Evolutionary conservation across 371 early-diverging fungal genomes (phyloP), one percentile per base, ranked within the genome.

Genomic region (Haplosporangium sp.): DNA sequence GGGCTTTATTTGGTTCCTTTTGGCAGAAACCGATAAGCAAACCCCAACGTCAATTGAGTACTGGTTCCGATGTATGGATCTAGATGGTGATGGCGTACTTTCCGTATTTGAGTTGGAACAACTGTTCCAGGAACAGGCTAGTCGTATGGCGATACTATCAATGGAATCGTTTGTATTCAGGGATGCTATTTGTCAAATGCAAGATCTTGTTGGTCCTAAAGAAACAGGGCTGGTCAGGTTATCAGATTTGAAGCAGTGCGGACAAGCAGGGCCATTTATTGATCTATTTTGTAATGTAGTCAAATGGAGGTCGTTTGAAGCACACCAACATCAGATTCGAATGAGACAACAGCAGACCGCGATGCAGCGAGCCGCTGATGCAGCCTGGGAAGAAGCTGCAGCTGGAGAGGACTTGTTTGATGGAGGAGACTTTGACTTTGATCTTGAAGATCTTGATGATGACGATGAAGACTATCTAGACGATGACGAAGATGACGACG

Each of bases 51-150:
- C 95, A 2, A 90, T 95, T 50, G 97, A 96, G 73, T 98, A 96
- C 82, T 98, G 97, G 97, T 98, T 97, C 86, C 89, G 95, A 61
- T 93, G 93, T 63, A 83, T 97, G 84, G 98, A 98, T 77, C 77
- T 92, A 9, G 97, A 98, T 78, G 93, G 94, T 8, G 97, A 97
- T 84, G 97, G 97, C 6, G 66, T 92, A 3, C 83, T 98, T 15
- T 89, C 92, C 10, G 85, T 93, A n/a, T 94, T 92, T 84, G 98
- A 98, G 83, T 78, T 98, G 11, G 86, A 90, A 45, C 88, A 92
- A 59, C 93, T 97, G 76, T 97, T 90, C 86, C 89, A 92, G 47
- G 96, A 97, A 70, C 96, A 97, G 81, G 86, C 85, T 13, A 72
- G 82, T 52, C 76, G 93, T 53, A 94, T 94, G 94, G 71, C 88